A percentile compares a stretch with the other conserved stretches of the same genome.
Conservation (phyloP, 306 rosid species). For the Clitoria ternatea region DNA sequence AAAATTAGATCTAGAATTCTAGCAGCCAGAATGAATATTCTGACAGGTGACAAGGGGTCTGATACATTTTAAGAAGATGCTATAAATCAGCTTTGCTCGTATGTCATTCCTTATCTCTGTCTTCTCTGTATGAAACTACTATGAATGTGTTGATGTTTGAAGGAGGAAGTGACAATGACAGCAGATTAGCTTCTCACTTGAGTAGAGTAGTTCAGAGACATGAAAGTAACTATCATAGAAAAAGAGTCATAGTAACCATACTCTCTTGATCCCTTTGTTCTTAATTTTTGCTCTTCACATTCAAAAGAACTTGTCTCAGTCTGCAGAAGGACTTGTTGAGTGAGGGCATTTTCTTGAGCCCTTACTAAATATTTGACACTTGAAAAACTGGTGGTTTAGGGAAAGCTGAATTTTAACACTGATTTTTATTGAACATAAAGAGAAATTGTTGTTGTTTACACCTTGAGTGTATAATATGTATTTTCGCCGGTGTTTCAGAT, state of each 20-base stretch:
- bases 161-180: slow-evolving; percentile 23
- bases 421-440: slow-evolving; percentile 29
- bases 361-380: slow-evolving; percentile 19
- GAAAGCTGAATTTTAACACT: slow-evolving; percentile 15
- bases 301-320: slow-evolving; percentile 32
- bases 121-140: slow-evolving; percentile 27
- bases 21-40: slow-evolving; percentile 50
- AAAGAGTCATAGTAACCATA: slow-evolving; percentile 11
- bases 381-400: slow-evolving; percentile 17
- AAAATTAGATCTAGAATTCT: slow-evolving; percentile 91
- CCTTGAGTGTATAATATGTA: slow-evolving; percentile 11
- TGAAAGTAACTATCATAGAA: slow-evolving; percentile 16
- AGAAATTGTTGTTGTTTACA: slow-evolving; percentile 21
- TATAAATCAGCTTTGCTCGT: slow-evolving; percentile 4
- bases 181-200: slow-evolving; percentile 27
- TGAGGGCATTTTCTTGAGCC: slow-evolving; percentile 32
- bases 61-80: slow-evolving; percentile 23
- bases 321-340: slow-evolving; percentile 18
- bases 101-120: slow-evolving; percentile 5
- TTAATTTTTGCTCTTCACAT: slow-evolving; percentile 8
- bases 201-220: slow-evolving; percentile 19
- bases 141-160: slow-evolving; percentile 23
- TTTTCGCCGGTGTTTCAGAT: slow-evolving; percentile 6
- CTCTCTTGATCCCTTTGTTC: slow-evolving; percentile 2
- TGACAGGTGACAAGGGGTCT: neutral